Conservation (phyloP, 2,329 filamentous ascomycete genomes). For the Boeremia lycopersici region DNA sequence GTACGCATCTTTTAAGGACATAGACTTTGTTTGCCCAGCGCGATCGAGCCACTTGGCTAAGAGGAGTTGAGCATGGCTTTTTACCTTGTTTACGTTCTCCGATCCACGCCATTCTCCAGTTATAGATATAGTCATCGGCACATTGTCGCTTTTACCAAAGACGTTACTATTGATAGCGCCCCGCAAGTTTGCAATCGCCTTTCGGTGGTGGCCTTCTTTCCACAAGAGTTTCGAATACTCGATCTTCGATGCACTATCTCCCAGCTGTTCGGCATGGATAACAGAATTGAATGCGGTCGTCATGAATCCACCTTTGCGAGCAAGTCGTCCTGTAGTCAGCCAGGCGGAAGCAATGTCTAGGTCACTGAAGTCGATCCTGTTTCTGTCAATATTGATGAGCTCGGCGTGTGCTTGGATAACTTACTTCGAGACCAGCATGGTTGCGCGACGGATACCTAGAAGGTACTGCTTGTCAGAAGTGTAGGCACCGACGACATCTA, state of each 20-base stretch:
- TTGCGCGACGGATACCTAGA: constrained; percentile 81
- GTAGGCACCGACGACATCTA: constrained; percentile 89
- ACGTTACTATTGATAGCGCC: constrained; percentile 81
- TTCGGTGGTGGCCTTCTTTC: constrained; percentile 90
- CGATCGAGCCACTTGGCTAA: constrained; percentile 96
- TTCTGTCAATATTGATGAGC: constrained; percentile 20
- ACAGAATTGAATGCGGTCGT: constrained; percentile 94
- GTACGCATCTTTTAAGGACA: constrained; percentile 73
- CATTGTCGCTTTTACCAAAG: constrained; percentile 62
- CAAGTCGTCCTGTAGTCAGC: constrained; percentile 83
- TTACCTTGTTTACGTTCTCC: constrained; percentile 62
- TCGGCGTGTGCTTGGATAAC: constrained; percentile 31
- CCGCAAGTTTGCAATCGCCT: constrained; percentile 90
- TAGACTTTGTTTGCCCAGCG: constrained; percentile 89
- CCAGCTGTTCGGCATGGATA: constrained; percentile 81
- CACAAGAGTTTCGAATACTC: constrained; percentile 93
- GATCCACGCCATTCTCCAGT: constrained; percentile 49
- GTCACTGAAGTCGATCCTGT: constrained; percentile 64
- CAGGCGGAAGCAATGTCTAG: constrained; percentile 81
- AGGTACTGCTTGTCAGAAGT: constrained; percentile 93
- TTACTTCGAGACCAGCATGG: constrained; percentile 79
- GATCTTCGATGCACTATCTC: constrained; percentile 86
- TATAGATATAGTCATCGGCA: constrained; percentile 42
- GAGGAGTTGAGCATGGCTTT: constrained; percentile 81
- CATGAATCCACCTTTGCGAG: constrained; percentile 81